Evolutionary conservation across 23 red algal genomes (phyloP).

Genomic region (Gracilaria domingensis): DNA sequence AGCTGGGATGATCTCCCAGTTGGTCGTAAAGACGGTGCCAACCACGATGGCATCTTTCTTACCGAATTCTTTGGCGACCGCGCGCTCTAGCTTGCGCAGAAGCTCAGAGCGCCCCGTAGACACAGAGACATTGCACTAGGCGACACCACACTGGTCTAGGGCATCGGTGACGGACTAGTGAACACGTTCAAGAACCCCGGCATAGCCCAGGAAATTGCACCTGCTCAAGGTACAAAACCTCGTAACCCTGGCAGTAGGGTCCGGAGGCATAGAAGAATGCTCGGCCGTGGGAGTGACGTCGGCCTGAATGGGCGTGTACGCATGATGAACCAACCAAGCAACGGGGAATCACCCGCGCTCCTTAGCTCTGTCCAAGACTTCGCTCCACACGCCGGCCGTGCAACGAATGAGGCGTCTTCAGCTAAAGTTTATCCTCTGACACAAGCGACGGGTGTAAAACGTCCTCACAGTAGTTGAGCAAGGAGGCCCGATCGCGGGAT

Average conservation of each 20-base stretch:
- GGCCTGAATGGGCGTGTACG: slow-evolving; percentile 26
- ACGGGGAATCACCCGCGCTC: slow-evolving; percentile 50
- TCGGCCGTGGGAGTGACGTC: neutral
- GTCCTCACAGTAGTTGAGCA: slow-evolving; percentile 91
- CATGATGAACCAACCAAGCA: neutral
- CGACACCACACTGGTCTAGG: no score
- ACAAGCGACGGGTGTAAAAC: slow-evolving; percentile 98
- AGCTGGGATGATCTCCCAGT: slow-evolving; percentile 90
- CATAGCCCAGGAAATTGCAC: slow-evolving; percentile 99
- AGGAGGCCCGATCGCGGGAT: slow-evolving; percentile 66
- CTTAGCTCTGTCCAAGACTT: slow-evolving; percentile 74
- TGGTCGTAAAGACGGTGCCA: slow-evolving; percentile 98
- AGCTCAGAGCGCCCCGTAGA: no score
- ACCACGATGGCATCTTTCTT: slow-evolving; percentile 86
- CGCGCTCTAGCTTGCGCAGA: slow-evolving; percentile 78
- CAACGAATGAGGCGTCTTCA: slow-evolving; percentile 94
- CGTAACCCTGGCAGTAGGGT: slow-evolving; percentile 31
- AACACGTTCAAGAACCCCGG: slow-evolving; percentile 93
- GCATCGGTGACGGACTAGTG: slow-evolving; percentile 74
- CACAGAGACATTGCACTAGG: no score
- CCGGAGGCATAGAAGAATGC: neutral
- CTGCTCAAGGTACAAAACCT: slow-evolving; percentile 87
- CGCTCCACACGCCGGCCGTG: slow-evolving; percentile 87
- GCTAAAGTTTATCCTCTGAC: slow-evolving; percentile 87
- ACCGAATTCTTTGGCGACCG: slow-evolving; percentile 84